Evolutionary conservation across 163 green algal genomes (phyloP).

Genomic region (Smithsoniella earleae): DNA sequence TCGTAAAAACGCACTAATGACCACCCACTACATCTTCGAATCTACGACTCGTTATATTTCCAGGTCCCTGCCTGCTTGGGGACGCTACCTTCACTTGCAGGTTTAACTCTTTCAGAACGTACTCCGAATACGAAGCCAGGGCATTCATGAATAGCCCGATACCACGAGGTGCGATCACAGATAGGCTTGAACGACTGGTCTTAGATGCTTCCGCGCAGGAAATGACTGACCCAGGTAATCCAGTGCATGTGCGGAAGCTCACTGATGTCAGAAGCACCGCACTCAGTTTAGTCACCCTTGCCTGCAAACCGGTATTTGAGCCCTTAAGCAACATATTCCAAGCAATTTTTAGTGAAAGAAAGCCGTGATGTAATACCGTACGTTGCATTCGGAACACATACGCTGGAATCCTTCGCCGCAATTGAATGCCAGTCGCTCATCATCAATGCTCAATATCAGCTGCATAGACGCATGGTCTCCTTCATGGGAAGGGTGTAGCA

Average conservation of each 20-base stretch:
- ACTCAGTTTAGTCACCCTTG: not conserved
- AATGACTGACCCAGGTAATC: constrained; percentile 13
- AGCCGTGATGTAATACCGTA: not conserved
- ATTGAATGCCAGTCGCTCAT: constrained; percentile 22
- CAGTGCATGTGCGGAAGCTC: constrained; percentile 19
- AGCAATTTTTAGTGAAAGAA: not conserved
- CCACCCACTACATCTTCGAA: too few relatives aligned
- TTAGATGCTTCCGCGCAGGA: constrained; percentile 24
- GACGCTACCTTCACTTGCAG: constrained; percentile 22
- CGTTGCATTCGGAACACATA: constrained; percentile 25
- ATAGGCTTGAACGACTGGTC: not conserved
- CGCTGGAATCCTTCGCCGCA: constrained; percentile 25
- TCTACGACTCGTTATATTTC: too few relatives aligned
- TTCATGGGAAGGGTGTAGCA: constrained; percentile 22
- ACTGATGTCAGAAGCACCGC: not conserved
- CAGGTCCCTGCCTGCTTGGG: too few relatives aligned
- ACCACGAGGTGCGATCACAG: not conserved
- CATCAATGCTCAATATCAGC: constrained; percentile 11
- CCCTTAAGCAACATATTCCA: not conserved
- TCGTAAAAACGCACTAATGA: too few relatives aligned
- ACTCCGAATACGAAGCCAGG: not conserved
- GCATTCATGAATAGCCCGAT: constrained; percentile 29
- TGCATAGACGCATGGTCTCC: not conserved
- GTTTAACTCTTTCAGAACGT: constrained; percentile 14
- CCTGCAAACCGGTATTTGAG: not conserved